phyloP scores from a whole-genome alignment of 768 basidiomycete species.

The Collybia sp. region DNA sequence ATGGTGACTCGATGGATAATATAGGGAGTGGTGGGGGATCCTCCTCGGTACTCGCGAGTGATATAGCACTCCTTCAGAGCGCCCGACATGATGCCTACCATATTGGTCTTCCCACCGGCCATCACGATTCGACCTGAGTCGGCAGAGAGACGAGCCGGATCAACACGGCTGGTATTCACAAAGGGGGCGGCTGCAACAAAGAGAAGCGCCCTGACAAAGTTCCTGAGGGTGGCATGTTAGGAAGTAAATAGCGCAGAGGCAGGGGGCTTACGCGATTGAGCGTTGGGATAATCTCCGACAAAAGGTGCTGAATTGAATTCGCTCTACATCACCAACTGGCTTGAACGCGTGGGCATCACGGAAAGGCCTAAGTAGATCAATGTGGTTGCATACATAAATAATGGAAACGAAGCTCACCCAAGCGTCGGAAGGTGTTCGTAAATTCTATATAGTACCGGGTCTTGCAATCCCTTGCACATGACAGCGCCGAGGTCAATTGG shows the following conservation, averaged over 20 bases:
- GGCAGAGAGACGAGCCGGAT: background rate
- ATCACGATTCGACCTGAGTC: background rate
- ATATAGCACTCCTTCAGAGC: conserved; percentile 2
- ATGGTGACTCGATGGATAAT: conserved; percentile 2
- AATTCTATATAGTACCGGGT: background rate
- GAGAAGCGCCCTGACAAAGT: background rate
- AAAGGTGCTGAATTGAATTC: too few relatives aligned
- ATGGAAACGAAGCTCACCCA: background rate
- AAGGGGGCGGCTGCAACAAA: background rate
- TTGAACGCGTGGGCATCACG: too few relatives aligned
- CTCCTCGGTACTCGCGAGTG: background rate
- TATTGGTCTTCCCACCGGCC: conserved; percentile 1
- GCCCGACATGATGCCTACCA: conserved; percentile 4
- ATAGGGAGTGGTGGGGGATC: background rate
- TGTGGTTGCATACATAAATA: background rate
- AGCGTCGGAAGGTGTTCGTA: background rate
- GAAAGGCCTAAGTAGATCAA: too few relatives aligned
- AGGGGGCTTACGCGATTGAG: too few relatives aligned
- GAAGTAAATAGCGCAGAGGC: too few relatives aligned
- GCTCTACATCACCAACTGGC: too few relatives aligned
- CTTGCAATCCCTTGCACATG: background rate
- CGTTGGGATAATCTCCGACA: too few relatives aligned
- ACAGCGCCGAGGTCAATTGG: background rate
- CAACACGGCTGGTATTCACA: conserved; percentile 1
- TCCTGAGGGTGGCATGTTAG: too few relatives aligned